These are phyloP conservation scores for Candida ortonii DNA, from an alignment of 805 yeast species.

Conservation along the genomic window DNA sequence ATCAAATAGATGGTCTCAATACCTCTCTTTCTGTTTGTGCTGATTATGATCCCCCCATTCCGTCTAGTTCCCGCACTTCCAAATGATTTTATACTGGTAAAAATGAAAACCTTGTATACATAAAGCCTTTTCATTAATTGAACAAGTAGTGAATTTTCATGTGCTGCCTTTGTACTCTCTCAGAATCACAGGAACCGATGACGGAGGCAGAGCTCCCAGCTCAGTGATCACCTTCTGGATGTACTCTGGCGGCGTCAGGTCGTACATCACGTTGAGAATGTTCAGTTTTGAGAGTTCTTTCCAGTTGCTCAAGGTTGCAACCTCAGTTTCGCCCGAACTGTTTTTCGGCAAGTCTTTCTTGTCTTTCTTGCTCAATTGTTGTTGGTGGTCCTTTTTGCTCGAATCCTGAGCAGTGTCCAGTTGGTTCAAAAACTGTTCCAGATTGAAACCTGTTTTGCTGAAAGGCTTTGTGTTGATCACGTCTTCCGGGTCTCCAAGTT, in stretches of 20 bases:
- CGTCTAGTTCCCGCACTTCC: too few relatives aligned
- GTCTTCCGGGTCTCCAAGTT: constrained; percentile 78
- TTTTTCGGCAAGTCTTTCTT: constrained; percentile 21
- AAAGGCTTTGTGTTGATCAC: constrained; percentile 56
- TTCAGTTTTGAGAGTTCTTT: constrained; percentile 59
- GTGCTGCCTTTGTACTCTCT: constrained; percentile 75
- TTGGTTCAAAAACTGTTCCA: constrained; percentile 56
- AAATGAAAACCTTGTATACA: too few relatives aligned
- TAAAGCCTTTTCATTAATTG: too few relatives aligned
- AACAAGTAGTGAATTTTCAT: too few relatives aligned
- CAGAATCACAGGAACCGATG: constrained; percentile 95
- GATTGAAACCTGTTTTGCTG: constrained; percentile 58
- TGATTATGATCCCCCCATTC: too few relatives aligned
- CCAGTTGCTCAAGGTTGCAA: constrained; percentile 58
- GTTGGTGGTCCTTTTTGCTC: constrained; percentile 28
- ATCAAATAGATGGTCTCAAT: constrained; percentile 30
- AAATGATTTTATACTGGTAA: too few relatives aligned
- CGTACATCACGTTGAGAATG: constrained; percentile 84
- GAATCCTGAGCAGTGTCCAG: constrained; percentile 32
- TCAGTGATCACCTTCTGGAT: constrained; percentile 95
- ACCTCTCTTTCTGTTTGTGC: too few relatives aligned
- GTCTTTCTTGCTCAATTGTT: constrained; percentile 26
- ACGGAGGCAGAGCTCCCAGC: constrained; percentile 93
- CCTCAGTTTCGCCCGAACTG: constrained; percentile 25
- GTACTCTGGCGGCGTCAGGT: constrained; percentile 89